Base-by-base conservation (phyloP, 352 stramenopile species). In the Pythium grandisporangium region DNA sequence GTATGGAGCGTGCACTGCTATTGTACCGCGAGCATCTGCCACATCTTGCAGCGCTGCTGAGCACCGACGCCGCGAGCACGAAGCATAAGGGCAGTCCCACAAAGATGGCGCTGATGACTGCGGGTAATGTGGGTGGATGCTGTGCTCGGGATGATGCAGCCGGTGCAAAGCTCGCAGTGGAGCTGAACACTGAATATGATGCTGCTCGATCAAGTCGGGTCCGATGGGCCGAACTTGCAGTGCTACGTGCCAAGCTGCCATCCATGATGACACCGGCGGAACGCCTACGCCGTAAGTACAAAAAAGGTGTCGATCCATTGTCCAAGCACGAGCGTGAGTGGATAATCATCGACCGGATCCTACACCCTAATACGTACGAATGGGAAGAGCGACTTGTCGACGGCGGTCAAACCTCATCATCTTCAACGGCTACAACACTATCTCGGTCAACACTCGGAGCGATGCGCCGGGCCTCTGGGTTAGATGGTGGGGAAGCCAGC, bases 201-300 rank as follows among this genome's bases (percentile, higher is more conserved):
- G 66, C 45, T 26, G 56, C 39, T 1, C 75, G 66, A 34, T 76
- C 70, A 1, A 53, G 60, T n/a, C 81, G 74, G 26, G 70, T 85
- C 24, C 59, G 66, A 4, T 91, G 74, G 77, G 67, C 71, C 1
- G 77, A 88, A 29, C 27, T 91, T 6, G 78, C 74, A 3, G 77
- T 74, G 4, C 74, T 88, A 56, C 84, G 84, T 41, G 61, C 72
- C 10, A 83, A 78, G 41, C 41, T 91, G 7, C 74, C 74, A 4
- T 88, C 72, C 3, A 83, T 86, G 65, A 83, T 91, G 61, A 85
- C 74, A 8, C 67, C 74, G 0, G 71, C 74, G 0, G 71, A 91
- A 45, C 55, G 72, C 12, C 47, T 91, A 17, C 60, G 77, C 3
- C 70, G 77, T 7, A 91, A 91, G 35, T 91, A 91, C 70, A 91